These are phyloP conservation scores for Yamadazyma scolyti DNA, from an alignment of 805 yeast species.

Conservation along the genomic window DNA sequence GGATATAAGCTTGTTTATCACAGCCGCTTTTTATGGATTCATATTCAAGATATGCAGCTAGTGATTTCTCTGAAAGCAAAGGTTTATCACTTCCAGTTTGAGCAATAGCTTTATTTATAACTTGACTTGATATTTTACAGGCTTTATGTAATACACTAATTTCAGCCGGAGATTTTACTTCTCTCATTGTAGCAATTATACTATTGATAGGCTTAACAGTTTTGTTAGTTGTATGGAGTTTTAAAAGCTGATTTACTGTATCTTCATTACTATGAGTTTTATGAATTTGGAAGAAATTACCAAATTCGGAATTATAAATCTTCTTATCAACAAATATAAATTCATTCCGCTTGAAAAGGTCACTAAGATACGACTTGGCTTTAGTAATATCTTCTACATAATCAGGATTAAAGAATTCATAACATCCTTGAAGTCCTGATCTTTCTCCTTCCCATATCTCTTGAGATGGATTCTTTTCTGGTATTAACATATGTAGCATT, in stretches of 20 bases:
- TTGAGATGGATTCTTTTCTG: slow-evolving; percentile 67
- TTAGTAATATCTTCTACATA: slow-evolving; percentile 51
- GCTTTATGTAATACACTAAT: slow-evolving; percentile 77
- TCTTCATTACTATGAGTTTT: slow-evolving; percentile 3
- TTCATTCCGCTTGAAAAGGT: slow-evolving; percentile 46
- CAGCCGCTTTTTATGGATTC: slow-evolving; percentile 85
- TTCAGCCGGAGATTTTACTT: slow-evolving; percentile 74
- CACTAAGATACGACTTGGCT: slow-evolving; percentile 40
- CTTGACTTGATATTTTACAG: slow-evolving; percentile 76
- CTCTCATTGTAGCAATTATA: slow-evolving; percentile 49
- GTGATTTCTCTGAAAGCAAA: slow-evolving; percentile 69
- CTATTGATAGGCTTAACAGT: slow-evolving; percentile 41
- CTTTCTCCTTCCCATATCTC: slow-evolving; percentile 97
- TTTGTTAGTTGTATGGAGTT: slow-evolving; percentile 19
- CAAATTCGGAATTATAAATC: slow-evolving; percentile 1
- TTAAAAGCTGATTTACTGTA: slow-evolving; percentile 7
- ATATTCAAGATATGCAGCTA: slow-evolving; percentile 78
- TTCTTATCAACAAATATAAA: slow-evolving; percentile 52
- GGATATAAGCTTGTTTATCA: slow-evolving; percentile 84
- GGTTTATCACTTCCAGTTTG: slow-evolving; percentile 39
- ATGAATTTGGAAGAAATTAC: slow-evolving; percentile 4
- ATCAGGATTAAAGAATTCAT: slow-evolving; percentile 86
- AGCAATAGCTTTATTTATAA: slow-evolving; percentile 79
- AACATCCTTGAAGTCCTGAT: slow-evolving; percentile 81
- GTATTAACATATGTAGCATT: slow-evolving; percentile 76